Conservation (phyloP, 208 protist species). For the Leishmania mexicana region DNA sequence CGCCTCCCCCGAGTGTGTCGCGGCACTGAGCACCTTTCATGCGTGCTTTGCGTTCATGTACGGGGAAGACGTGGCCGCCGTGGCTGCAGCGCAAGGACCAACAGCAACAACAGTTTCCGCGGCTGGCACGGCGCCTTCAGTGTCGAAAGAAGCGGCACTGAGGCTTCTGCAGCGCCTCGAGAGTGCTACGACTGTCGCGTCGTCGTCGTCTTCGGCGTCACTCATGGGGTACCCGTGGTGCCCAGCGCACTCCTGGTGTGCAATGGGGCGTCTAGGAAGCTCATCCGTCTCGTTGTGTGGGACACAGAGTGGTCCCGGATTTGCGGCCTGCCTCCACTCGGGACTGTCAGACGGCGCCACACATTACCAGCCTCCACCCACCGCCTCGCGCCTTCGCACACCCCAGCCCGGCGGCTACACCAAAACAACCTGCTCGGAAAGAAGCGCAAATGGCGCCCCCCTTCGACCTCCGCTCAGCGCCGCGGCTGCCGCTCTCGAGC, state of each 20-base stretch:
- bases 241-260: conserved; percentile 53
- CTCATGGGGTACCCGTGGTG: conserved; percentile 23
- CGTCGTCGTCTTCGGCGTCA: neutral
- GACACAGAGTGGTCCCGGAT: neutral
- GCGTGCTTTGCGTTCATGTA: conserved; percentile 69
- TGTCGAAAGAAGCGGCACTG: neutral
- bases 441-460: neutral
- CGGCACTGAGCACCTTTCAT: conserved; percentile 49
- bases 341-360: conserved; percentile 20
- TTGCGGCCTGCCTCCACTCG: conserved; percentile 19
- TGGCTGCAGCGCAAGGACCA: neutral
- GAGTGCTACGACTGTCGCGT: neutral
- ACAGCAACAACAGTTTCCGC: neutral
- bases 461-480: conserved; percentile 18
- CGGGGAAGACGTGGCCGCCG: conserved; percentile 19
- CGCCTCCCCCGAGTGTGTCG: conserved; percentile 36
- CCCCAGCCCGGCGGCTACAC: neutral
- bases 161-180: neutral
- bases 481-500: conserved; percentile 24
- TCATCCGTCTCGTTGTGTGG: neutral
- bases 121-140: neutral
- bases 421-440: neutral
- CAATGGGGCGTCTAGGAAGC: conserved; percentile 9
- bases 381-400: neutral
- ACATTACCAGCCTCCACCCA: conserved; percentile 5